Base-by-base conservation (phyloP, 2,329 filamentous ascomycete species). In the Thelonectria discophora region DNA sequence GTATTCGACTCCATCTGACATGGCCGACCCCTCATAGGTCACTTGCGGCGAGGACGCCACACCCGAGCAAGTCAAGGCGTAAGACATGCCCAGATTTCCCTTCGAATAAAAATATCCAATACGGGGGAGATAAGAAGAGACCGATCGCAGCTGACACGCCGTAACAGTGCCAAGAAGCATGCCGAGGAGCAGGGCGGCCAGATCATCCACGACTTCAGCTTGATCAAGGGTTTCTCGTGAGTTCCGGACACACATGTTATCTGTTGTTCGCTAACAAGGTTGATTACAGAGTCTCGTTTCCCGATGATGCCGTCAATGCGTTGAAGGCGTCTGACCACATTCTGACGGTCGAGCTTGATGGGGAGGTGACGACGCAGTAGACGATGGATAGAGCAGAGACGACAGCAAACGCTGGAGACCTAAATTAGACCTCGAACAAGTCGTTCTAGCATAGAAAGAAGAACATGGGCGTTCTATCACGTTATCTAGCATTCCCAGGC, bases 201-300 rank as follows among this genome's bases (percentile, higher is more conserved):
- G 78, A 95, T 98, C 80, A 87, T 81, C 57, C 88, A 95, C 71
- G 91, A 95, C 77, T 97, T 92, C 83, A 89, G 81, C 63, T 80
- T 97, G 71, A 93, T 97, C 85, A 96, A 94, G 82, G 94, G 90
- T 60, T 97, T 97, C 82, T 89, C 91, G 94, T 97, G 88, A 70
- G 91, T 83, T 42, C 46, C 48, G n/a, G 13, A 11, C 15, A 34
- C 47, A 12, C 27, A 12, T 37, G 11, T 7, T 47, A 5, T 7
- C 13, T 30, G 5, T 24, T 6, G 6, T 17, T 17, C 15, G 24
- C 52, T 40, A 27, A 62, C 17, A 20, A 24, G 43, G 27, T 40
- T 17, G 37, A 7, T 18, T 20, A 21, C 13, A 97, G 94, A 52
- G 93, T 93, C 72, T 82, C 86, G 59, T 92, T 91, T 77, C 86